Evolutionary conservation across 768 basidiomycete genomes (phyloP).

Genomic region (Mycena vitilis): DNA sequence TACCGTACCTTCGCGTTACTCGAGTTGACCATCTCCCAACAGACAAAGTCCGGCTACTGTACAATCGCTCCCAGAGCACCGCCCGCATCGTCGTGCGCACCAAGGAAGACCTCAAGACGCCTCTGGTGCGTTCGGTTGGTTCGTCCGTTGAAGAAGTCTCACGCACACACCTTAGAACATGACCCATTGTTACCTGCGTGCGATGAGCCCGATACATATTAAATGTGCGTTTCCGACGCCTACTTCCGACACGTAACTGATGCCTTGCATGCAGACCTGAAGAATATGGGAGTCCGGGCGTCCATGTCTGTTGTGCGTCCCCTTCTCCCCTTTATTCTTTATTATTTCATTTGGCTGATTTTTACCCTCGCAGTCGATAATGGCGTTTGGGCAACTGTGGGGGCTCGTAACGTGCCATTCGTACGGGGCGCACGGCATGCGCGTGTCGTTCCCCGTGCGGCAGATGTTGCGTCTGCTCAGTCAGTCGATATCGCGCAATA

Average conservation of each 20-base stretch:
- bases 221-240: constrained; percentile 62
- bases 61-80: constrained; percentile 77
- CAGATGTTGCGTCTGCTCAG: constrained; percentile 85
- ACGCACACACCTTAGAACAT: constrained; percentile 66
- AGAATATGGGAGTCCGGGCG: constrained; percentile 85
- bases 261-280: constrained; percentile 61
- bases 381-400: constrained; percentile 85
- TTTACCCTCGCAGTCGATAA: constrained; percentile 64
- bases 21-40: background rate
- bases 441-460: constrained; percentile 86
- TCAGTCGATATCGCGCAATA: constrained; percentile 82
- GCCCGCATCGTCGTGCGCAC: constrained; percentile 77
- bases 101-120: constrained; percentile 72
- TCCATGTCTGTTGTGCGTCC: constrained; percentile 86
- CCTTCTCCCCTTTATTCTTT: constrained; percentile 2
- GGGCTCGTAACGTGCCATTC: constrained; percentile 84
- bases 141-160: background rate
- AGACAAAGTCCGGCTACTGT: constrained; percentile 84
- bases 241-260: background rate
- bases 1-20: background rate
- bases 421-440: constrained; percentile 82
- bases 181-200: constrained; percentile 87
- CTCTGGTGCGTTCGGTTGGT: constrained; percentile 60
- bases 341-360: background rate
- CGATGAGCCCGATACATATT: constrained; percentile 89